Conservation (phyloP, 148 eudicot genomes). For the Amaranthus palmeri region DNA sequence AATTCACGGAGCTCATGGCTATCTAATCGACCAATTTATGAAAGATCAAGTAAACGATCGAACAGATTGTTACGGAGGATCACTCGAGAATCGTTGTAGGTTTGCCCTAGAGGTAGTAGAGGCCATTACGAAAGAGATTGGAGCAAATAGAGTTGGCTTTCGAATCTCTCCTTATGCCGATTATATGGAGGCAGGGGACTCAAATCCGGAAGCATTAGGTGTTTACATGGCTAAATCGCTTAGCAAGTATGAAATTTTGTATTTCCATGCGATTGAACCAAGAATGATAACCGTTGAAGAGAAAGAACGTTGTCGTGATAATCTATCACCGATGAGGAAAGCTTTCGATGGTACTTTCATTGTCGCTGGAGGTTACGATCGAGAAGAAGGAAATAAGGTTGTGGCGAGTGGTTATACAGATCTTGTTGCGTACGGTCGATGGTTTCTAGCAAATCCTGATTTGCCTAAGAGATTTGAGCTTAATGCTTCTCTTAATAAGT, state of each 20-base stretch:
- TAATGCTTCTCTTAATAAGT: slow-evolving; percentile 34
- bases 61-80: slow-evolving; percentile 53
- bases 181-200: slow-evolving; percentile 47
- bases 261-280: slow-evolving; percentile 6
- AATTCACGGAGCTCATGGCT: slow-evolving; percentile 69
- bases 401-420: slow-evolving; percentile 21
- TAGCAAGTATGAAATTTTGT: slow-evolving; percentile 3
- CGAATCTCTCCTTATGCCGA: slow-evolving; percentile 55
- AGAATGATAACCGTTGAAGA: slow-evolving; percentile 5
- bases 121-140: slow-evolving; percentile 41
- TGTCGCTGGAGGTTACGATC: slow-evolving; percentile 27
- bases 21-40: slow-evolving; percentile 66
- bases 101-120: slow-evolving; percentile 39
- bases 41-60: slow-evolving; percentile 61
- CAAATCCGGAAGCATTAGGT: slow-evolving; percentile 41
- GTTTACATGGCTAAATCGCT: slow-evolving; percentile 39
- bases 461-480: slow-evolving; percentile 30
- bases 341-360: slow-evolving; percentile 32
- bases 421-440: slow-evolving; percentile 36
- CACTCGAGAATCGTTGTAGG: slow-evolving; percentile 48
- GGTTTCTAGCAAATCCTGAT: slow-evolving; percentile 38
- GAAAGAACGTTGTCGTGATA: slow-evolving; percentile 10
- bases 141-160: slow-evolving; percentile 41
- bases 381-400: slow-evolving; percentile 32
- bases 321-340: slow-evolving; percentile 28